Conservation (phyloP, 2,329 filamentous ascomycete genomes). For the Xylaria sp. region DNA sequence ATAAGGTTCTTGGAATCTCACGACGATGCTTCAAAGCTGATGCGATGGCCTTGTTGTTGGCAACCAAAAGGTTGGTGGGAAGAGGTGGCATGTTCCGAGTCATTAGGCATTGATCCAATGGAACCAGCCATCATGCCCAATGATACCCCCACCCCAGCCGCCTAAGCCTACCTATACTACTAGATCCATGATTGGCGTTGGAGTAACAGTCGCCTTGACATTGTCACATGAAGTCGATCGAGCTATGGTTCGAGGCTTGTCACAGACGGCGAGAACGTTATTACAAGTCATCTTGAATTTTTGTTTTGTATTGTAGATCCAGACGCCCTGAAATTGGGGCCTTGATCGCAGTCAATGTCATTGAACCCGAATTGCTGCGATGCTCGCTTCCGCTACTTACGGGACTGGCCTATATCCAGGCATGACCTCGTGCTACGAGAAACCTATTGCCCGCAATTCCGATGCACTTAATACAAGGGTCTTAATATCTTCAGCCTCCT, state of each 20-base stretch:
- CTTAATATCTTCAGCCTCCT: slow-evolving; percentile 20
- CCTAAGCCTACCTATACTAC: not conserved
- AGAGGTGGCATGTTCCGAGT: not conserved
- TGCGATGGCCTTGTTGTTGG: not conserved
- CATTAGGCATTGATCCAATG: slow-evolving; percentile 12
- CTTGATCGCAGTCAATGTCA: slow-evolving; percentile 12
- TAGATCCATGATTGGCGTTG: no score
- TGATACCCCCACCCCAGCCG: slow-evolving; percentile 1
- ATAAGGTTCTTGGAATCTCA: not conserved
- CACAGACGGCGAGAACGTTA: slow-evolving; percentile 2
- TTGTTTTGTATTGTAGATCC: slow-evolving; percentile 4
- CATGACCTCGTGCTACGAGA: slow-evolving; percentile 24
- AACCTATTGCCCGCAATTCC: slow-evolving; percentile 16
- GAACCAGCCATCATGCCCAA: slow-evolving; percentile 13
- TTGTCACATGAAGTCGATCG: not conserved
- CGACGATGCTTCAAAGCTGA: not conserved
- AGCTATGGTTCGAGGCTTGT: not conserved
- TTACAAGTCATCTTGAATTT: not conserved
- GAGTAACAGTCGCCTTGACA: not conserved
- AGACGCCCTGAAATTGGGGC: slow-evolving; percentile 11
- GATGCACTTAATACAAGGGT: slow-evolving; percentile 27
- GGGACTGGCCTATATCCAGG: slow-evolving; percentile 15
- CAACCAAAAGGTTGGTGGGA: not conserved
- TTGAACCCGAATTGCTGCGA: slow-evolving; percentile 2
- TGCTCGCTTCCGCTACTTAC: slow-evolving; percentile 20